These are phyloP conservation scores for Phialocephala sp. DNA, from an alignment of 2,329 filamentous ascomycete species.

Conservation along the genomic window DNA sequence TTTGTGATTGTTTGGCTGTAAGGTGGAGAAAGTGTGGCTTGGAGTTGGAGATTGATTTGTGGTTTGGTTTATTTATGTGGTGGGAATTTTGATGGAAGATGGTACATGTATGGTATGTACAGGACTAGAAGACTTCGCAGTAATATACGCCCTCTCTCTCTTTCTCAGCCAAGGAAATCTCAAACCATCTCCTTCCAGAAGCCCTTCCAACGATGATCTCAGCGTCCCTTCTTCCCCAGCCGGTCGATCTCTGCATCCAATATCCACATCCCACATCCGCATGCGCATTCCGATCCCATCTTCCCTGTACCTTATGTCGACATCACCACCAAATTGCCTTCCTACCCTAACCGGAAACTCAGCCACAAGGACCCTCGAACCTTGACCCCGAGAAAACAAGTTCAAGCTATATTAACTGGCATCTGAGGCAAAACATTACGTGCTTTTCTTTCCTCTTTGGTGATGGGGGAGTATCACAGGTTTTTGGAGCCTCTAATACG, in stretches of 20 bases:
- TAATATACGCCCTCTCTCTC: background rate
- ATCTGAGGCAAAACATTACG: background rate
- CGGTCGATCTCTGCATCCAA: background rate
- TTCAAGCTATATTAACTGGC: background rate
- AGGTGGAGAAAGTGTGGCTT: slow-evolving; percentile 13
- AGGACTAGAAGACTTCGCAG: background rate
- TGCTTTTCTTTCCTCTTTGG: too few relatives aligned
- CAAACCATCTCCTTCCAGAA: background rate
- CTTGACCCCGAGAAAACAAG: background rate
- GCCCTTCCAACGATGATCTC: slow-evolving; percentile 1
- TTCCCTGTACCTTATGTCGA: background rate
- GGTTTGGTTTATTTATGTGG: too few relatives aligned
- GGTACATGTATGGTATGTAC: background rate
- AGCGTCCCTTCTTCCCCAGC: background rate
- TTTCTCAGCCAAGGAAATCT: background rate
- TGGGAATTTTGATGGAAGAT: background rate
- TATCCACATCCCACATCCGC: too few relatives aligned
- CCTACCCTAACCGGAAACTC: too few relatives aligned
- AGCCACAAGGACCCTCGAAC: background rate
- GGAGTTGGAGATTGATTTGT: background rate
- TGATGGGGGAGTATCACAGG: too few relatives aligned
- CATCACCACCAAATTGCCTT: background rate
- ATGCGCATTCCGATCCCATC: background rate
- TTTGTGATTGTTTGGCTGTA: slow-evolving; percentile 7
- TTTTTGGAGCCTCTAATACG: too few relatives aligned